phyloP scores from a whole-genome alignment of 2,329 filamentous ascomycete genomes.

The Zasmidium cellare region DNA sequence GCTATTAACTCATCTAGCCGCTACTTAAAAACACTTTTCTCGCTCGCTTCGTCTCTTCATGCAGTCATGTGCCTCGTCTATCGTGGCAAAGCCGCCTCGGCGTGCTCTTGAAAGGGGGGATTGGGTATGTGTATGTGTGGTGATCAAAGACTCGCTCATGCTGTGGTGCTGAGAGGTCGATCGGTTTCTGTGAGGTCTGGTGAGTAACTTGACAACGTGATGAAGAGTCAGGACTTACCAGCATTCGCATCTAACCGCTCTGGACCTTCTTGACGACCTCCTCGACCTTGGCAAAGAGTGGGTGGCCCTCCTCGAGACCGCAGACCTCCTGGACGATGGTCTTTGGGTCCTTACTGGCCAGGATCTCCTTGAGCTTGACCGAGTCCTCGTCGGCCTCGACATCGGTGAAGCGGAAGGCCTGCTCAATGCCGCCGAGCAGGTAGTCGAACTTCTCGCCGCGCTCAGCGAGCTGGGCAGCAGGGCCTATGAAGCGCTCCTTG shows the following conservation, averaged over 20 bases:
- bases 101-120: neutral
- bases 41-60: slow-evolving; percentile 6
- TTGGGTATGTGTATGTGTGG: no score
- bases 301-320: slow-evolving; percentile 73
- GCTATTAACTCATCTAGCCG: slow-evolving; percentile 3
- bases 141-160: neutral
- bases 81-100: neutral
- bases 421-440: slow-evolving; percentile 81
- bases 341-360: slow-evolving; percentile 71
- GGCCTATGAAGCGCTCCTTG: slow-evolving; percentile 94
- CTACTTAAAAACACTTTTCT: slow-evolving; percentile 4
- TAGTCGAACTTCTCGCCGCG: slow-evolving; percentile 69
- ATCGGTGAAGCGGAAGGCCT: slow-evolving; percentile 93
- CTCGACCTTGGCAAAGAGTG: slow-evolving; percentile 74
- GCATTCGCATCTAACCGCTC: slow-evolving; percentile 20
- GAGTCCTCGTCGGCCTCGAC: slow-evolving; percentile 91
- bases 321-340: slow-evolving; percentile 79
- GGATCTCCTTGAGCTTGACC: slow-evolving; percentile 78
- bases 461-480: slow-evolving; percentile 86
- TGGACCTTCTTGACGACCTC: slow-evolving; percentile 83
- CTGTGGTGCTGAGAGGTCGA: neutral
- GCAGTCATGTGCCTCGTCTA: slow-evolving; percentile 4
- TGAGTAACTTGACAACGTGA: no score
- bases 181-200: neutral
- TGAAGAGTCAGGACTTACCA: neutral